Evolutionary conservation across 352 stramenopile species (phyloP), one percentile per base, ranked within the genome.

Genomic region (Globisporangium heterothallicum): DNA sequence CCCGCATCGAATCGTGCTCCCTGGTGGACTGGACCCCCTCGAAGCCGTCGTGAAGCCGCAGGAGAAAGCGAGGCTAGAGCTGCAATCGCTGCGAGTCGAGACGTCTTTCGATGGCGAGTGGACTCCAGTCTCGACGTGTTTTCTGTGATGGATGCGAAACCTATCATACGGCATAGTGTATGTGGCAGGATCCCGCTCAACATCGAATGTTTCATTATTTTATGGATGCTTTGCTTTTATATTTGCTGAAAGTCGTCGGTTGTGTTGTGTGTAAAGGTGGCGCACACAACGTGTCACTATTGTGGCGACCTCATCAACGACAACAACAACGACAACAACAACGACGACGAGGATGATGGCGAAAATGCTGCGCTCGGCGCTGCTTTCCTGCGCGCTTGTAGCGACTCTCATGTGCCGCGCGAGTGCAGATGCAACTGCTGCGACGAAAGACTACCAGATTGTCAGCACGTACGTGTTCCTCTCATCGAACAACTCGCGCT

Each of bases 1-100:
- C 53, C 79, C 79, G 0, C 18, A 18, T 14, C 48, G 74, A 8
- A 84, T 90, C 35, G 63, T 67, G 27, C 66, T 88, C 25, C 77
- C 77, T 25, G 79, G 77, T n/a, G 68, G 45, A 9, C 71, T 74
- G 52, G 64, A 85, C 42, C 70, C 69, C 0, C 55, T 78, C 21
- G 56, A 63, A 6, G 52, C 32, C 6, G 24, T 54, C 21, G 47
- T 24, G 0, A 63, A 59, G 34, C 14, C 62, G 16, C 21, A 46
- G 10, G 59, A 70, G 41, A 61, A 66, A 18, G 52, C 25, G 4
- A 30, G 38, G 42, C 30, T 74, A 7, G 32, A 42, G 26, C 29
- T 80, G 21, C 53, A 58, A 30, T 47, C 44, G 9, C 54, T 53
- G 7, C 56, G 62, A 26, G 46, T 55, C 7, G 55, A 73, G 9